Base-by-base conservation (phyloP, 805 yeast genomes). In the Starmerella sirachaensis region DNA sequence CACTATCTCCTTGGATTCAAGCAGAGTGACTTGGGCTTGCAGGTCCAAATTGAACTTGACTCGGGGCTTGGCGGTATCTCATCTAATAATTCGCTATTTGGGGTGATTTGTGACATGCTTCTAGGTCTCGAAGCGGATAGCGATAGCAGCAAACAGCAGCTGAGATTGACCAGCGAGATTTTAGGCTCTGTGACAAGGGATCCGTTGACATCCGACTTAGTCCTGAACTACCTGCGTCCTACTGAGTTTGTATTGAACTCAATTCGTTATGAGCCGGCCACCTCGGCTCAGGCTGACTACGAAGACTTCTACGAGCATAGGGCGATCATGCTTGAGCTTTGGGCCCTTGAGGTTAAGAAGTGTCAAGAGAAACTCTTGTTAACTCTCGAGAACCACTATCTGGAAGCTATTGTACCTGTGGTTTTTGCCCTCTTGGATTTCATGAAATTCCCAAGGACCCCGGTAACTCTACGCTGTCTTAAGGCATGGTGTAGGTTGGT, bases 401-500 rank as follows among this genome's bases (percentile, higher is more conserved):
- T 76, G 18, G 62, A 68, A 5, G 50, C 64, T 4, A 59, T 85
- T 16, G 72, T 31, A 17, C 49, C 49, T 7, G 24, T 31, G 9
- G 29, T 44, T 2, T 43, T 40, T 16, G 8, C 20, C 1, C 24
- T 44, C 3, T 20, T 77, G 29, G 68, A 68, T 43, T 43, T 55
- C 29, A 43, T 47, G 31, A 37, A 64, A 10, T 23, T 78, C 1
- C 68, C 84, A 0, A 78, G 88, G 8, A 22, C 24, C 18, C 20
- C 23, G 3, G 27, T 61, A 65, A 7, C 91, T 43, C 60, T 78
- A 32, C 60, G 68, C 11, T 72, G 78, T 40, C 60, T 88, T 20
- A 83, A 77, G 51, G 71, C 93, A 0, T 88, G 97, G 97, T 76
- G 77, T 17, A 78, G 76, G 47, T 57, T 86, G 34, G 75, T 83